These are phyloP conservation scores for Phytophthora pini DNA, from an alignment of 352 stramenopile genomes.

Conservation along the genomic window DNA sequence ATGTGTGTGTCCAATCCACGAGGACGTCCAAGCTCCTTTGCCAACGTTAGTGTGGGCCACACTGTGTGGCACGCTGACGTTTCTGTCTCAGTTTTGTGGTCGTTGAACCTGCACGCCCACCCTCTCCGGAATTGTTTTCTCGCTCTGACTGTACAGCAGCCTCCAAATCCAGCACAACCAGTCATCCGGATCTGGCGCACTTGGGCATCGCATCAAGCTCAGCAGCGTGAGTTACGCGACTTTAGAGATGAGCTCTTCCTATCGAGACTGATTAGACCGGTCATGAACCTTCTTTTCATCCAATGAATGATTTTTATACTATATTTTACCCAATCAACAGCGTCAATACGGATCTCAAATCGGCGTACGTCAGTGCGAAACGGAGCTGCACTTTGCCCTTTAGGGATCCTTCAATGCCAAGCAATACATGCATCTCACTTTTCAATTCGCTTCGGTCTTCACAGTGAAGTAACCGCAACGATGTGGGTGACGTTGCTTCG, in stretches of 20 bases:
- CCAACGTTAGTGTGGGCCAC: too few relatives aligned
- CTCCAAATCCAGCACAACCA: slow-evolving; percentile 3
- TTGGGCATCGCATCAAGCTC: slow-evolving; percentile 3
- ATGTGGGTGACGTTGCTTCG: slow-evolving; percentile 29
- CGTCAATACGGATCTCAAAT: slow-evolving; percentile 8
- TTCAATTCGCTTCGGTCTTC: slow-evolving; percentile 15
- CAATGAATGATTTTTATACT: neutral
- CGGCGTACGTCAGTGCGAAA: slow-evolving; percentile 22
- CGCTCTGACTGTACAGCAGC: neutral
- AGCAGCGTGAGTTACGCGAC: slow-evolving; percentile 8
- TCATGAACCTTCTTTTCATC: slow-evolving; percentile 2
- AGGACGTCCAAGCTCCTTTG: too few relatives aligned
- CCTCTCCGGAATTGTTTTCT: neutral
- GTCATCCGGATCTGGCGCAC: slow-evolving; percentile 4
- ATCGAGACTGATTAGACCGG: slow-evolving; percentile 22
- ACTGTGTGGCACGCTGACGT: too few relatives aligned
- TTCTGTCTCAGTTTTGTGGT: neutral
- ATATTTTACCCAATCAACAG: slow-evolving; percentile 9
- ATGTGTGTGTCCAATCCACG: too few relatives aligned
- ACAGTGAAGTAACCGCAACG: neutral
- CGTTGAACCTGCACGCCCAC: neutral
- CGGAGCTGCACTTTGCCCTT: slow-evolving; percentile 2
- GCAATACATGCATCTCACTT: slow-evolving; percentile 7
- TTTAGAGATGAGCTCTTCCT: slow-evolving; percentile 26
- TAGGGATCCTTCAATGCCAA: neutral